Conservation (phyloP, 352 stramenopile genomes). For the Phytophthora melonis region DNA sequence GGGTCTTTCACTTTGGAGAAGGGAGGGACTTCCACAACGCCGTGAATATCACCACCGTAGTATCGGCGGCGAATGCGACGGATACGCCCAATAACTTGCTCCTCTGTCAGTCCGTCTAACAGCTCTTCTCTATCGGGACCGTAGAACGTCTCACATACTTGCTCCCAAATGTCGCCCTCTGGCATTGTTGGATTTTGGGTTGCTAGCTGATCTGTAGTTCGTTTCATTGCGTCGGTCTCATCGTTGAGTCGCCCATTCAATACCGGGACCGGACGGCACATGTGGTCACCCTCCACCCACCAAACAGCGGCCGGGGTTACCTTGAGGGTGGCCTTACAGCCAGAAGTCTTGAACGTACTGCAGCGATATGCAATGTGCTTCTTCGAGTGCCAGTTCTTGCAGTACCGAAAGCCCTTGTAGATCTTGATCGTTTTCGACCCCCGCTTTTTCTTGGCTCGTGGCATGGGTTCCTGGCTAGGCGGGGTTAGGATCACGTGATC, state of each 20-base stretch:
- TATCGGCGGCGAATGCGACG: constrained; percentile 6
- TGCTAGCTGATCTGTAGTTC: constrained; percentile 9
- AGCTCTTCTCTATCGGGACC: constrained; percentile 1
- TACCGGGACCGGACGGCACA: neutral
- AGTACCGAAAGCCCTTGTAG: too few species aligned
- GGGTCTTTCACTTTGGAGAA: too few species aligned
- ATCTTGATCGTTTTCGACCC: too few species aligned
- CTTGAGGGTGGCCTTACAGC: constrained; percentile 6
- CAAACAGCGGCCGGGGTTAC: neutral
- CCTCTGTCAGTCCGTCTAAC: constrained; percentile 16
- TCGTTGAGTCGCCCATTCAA: neutral
- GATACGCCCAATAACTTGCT: constrained; percentile 15
- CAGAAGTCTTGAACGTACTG: neutral
- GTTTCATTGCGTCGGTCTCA: neutral
- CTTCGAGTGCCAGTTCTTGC: neutral
- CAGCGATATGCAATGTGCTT: constrained; percentile 15
- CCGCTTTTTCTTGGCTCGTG: too few species aligned
- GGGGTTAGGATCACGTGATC: too few species aligned
- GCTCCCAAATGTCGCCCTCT: constrained; percentile 3
- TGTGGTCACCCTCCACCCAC: neutral
- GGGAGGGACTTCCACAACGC: constrained; percentile 19
- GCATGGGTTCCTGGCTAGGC: too few species aligned
- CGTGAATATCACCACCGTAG: constrained; percentile 28
- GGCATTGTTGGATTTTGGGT: neutral
- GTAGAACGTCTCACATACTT: constrained; percentile 10